Percentiles rank a stretch among this genome's conserved stretches.
These are phyloP conservation scores for Gossypium aridum DNA, from an alignment of 441 rosid species.

Conservation along the genomic window DNA sequence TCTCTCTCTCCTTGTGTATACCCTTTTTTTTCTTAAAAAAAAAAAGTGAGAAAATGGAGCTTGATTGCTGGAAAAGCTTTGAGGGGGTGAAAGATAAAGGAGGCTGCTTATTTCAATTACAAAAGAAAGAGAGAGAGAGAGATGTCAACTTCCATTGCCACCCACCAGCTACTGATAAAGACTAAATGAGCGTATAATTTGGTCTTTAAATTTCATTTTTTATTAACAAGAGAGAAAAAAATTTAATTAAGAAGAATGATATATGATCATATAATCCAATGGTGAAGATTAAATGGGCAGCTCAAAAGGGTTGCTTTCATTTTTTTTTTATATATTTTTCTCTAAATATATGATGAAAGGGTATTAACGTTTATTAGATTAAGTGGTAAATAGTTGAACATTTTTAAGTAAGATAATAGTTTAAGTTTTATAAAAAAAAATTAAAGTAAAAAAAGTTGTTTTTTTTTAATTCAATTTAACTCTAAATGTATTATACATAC, in stretches of 20 bases:
- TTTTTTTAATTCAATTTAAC: too few species aligned
- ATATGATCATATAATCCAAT: slow-evolving; percentile 17
- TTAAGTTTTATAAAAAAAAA: too few species aligned
- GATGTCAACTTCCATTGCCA: slow-evolving; percentile 31
- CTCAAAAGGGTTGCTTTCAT: neutral
- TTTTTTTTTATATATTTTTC: neutral
- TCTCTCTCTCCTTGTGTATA: neutral
- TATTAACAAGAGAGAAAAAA: too few species aligned
- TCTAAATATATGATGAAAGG: neutral
- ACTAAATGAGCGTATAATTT: slow-evolving; percentile 18
- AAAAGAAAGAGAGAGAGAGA: neutral
- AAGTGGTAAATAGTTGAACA: too few species aligned
- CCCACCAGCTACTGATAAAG: slow-evolving; percentile 85
- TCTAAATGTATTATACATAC: too few species aligned
- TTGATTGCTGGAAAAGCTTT: slow-evolving; percentile 80
- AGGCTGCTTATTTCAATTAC: slow-evolving; percentile 15
- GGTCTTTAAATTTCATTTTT: neutral
- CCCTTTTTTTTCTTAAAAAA: neutral
- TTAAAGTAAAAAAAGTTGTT: too few species aligned
- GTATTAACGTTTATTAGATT: too few species aligned
- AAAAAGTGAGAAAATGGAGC: slow-evolving; percentile 21
- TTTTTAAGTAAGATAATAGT: too few species aligned
- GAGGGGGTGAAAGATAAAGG: slow-evolving; percentile 26
- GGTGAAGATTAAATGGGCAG: slow-evolving; percentile 18
- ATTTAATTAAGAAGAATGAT: neutral